A percentile compares a stretch with the other conserved stretches of the same genome.
Evolutionary conservation across 345 rosid genomes (phyloP).

Genomic region (Triadica sebifera): DNA sequence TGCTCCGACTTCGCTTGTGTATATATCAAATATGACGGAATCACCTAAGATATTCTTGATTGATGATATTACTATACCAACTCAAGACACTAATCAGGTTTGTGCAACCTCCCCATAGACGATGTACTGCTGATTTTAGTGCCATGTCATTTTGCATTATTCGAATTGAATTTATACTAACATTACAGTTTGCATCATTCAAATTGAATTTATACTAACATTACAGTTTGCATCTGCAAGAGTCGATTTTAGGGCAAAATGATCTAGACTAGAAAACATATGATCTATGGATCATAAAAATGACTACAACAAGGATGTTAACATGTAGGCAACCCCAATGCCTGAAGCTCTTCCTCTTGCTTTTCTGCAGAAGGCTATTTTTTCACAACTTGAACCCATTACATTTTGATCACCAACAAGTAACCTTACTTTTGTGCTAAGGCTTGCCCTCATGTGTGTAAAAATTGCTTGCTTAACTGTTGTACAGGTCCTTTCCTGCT

Average conservation of each 20-base stretch:
- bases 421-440: no score
- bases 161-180: background rate
- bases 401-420: no score
- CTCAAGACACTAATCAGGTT: slow-evolving; percentile 95
- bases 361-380: no score
- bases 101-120: slow-evolving; percentile 2
- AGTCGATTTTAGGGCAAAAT: background rate
- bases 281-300: background rate
- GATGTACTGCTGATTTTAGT: background rate
- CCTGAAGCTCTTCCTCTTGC: background rate
- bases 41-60: slow-evolving; percentile 82
- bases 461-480: no score
- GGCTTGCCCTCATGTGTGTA: no score
- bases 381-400: no score
- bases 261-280: background rate
- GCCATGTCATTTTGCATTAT: background rate
- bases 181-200: background rate
- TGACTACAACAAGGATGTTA: background rate
- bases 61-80: slow-evolving; percentile 56
- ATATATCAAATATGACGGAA: slow-evolving; percentile 59
- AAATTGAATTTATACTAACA: background rate
- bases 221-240: background rate
- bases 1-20: slow-evolving; percentile 82
- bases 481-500: no score
- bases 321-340: background rate